Evolutionary conservation across 176 grass and related monocot species (phyloP), one percentile per base, ranked within the genome.

Genomic region (Aechmea fasciata): DNA sequence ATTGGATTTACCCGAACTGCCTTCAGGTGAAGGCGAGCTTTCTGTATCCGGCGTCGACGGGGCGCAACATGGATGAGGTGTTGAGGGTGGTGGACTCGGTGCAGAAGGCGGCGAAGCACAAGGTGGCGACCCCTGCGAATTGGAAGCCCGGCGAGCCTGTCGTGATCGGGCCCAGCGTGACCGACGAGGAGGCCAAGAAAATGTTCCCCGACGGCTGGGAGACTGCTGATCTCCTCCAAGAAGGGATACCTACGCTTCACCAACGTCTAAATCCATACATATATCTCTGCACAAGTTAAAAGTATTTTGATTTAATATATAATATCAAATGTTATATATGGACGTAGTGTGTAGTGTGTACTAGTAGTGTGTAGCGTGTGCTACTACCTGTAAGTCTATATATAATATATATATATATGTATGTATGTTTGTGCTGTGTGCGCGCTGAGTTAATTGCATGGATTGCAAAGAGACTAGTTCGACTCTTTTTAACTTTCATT

Each of bases 31-130:
- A 87, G 76, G 68, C 87, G 71, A 97, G 93, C 79, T 83, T 97
- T 77, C 68, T 92, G 55, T 90, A 90, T 65, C 93, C 93, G 48
- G 74, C 89, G 26, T 74, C 80, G 52, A 90, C 82, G 13, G 89
- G 93, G 2, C 55, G 93, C 28, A 90, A 89, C 83, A 97, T 92
- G 89, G 89, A 92, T 47, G 93, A 97, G 84, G 86, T 97, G 76
- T 0, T 90, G 59, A 77, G 89, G 9, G 86, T 83, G 29, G 81
- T 87, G 10, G 89, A 92, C 52, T 89, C 89, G 11, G 74, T 96
- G 66, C 89, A 89, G 48, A 89, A 75, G 68, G 82, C 64, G 17
- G 75, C 85, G 14, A 84, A 54, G 79, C 74, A 92, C 81, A 77
- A 67, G 71, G 83, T 96, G 13, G 89, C 86, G 15, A 96, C 93